phyloP scores from a whole-genome alignment of 495 filamentous ascomycete species.

The Tetracladium setigerum region DNA sequence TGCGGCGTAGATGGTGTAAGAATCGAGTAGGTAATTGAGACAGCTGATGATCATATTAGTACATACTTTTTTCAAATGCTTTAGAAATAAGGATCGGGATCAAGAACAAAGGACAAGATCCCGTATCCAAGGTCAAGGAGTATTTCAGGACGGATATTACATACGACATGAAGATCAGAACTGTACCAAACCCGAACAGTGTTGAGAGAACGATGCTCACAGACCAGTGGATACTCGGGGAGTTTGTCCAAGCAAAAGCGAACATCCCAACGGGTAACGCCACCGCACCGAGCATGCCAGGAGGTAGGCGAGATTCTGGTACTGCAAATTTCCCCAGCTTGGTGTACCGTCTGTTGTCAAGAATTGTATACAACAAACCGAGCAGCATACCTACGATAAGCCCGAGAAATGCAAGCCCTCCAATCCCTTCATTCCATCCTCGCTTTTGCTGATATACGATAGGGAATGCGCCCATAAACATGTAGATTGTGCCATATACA shows the following conservation, averaged over 20 bases:
- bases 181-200: constrained; percentile 70
- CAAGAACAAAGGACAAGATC: too few species aligned
- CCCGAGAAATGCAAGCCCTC: constrained; percentile 73
- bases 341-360: constrained; percentile 50
- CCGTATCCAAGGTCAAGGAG: too few species aligned
- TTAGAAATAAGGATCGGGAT: too few species aligned
- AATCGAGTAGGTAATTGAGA: constrained; percentile 55
- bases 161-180: constrained; percentile 58
- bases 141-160: constrained; percentile 63
- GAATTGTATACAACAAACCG: constrained; percentile 58
- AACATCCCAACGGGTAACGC: constrained; percentile 64
- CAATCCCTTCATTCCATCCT: constrained; percentile 63
- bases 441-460: constrained; percentile 70
- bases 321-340: constrained; percentile 37
- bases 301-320: constrained; percentile 71
- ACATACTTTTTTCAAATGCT: too few species aligned
- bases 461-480: constrained; percentile 87
- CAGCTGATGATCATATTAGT: too few species aligned
- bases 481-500: constrained; percentile 81
- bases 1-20: constrained; percentile 69
- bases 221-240: constrained; percentile 61
- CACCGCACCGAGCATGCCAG: constrained; percentile 59
- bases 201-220: constrained; percentile 55
- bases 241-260: constrained; percentile 66
- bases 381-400: constrained; percentile 72